Percentiles rank a stretch among this genome's conserved stretches.
Evolutionary conservation across 2,329 filamentous ascomycete genomes (phyloP).

Genomic region (Drechslerella coelobrocha): DNA sequence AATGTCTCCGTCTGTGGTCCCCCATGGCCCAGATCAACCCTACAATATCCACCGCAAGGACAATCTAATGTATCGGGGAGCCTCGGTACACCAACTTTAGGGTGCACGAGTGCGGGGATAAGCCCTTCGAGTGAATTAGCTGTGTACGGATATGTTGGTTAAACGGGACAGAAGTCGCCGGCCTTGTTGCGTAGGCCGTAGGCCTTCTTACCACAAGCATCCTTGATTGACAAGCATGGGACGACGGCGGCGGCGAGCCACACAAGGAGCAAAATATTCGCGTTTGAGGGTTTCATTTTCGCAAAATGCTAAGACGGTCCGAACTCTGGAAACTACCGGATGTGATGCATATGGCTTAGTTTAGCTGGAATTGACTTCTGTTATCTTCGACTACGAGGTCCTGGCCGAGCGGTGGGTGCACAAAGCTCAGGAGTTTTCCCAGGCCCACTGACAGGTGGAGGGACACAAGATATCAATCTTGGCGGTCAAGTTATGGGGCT

Average conservation of each 20-base stretch:
- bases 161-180: background rate
- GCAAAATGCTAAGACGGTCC: background rate
- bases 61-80: conserved; percentile 28
- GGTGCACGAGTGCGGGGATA: conserved; percentile 9
- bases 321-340: background rate
- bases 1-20: conserved; percentile 19
- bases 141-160: background rate
- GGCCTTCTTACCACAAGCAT: conserved; percentile 34
- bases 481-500: background rate
- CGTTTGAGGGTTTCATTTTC: background rate
- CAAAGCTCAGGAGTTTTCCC: conserved; percentile 3
- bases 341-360: background rate
- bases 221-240: conserved; percentile 44
- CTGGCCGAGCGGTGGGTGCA: too few species aligned
- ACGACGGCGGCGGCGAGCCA: conserved; percentile 25
- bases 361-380: background rate
- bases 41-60: conserved; percentile 33
- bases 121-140: conserved; percentile 14
- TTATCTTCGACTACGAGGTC: background rate
- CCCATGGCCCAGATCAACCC: conserved; percentile 5
- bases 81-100: conserved; percentile 11
- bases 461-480: background rate
- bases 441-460: background rate
- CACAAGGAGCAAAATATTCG: conserved; percentile 13
- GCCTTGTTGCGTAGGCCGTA: too few species aligned